Evolutionary conservation across 106 monocot species (phyloP), one percentile per base, ranked within the genome.

Genomic region (Phalaenopsis equestris): DNA sequence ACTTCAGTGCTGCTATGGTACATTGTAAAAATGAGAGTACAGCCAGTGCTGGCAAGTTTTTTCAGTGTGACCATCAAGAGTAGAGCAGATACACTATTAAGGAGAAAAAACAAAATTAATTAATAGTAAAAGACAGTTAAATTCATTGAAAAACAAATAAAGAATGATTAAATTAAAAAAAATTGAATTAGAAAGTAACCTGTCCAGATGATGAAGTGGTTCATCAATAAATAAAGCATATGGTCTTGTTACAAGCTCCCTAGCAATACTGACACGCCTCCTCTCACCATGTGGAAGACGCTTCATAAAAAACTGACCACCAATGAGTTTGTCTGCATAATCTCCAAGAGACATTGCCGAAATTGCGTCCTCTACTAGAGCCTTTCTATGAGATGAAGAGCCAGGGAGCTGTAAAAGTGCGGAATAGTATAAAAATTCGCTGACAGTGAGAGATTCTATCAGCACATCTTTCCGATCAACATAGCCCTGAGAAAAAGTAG

Each of bases 1-100:
- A 99, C 99, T 87, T 99, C 99, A 49, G 99, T 99, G 77, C 99
- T 99, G 83, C 99, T 99, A 77, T 99, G 99, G 68, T 95, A 88
- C 99, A 99, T 99, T 4, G 99, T 99, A 83, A 99, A 95, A 82
- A 99, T 93, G 52, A 95, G 45, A 43, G 99, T 99, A 86, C 94
- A 99, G 3, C 95, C 95, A 49, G 99, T 95, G 88, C 88, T 90
- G 73, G 99, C 94, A 79, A 99, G 92, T 87, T 95, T 99, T 87
- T 95, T 99, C 83, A 99, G 73, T 72, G 93, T 99, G 57, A 95
- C 95, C 95, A 95, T 99, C 87, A 99, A 82, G 18, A 99, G 85
- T 64, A 99, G 91, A 43, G 99, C 94, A 47, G 99, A 99, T 45
- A 99, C 99, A 85, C 99, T 99, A 84, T 57, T 84, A 79, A 74